Evolutionary conservation across 2,329 filamentous ascomycete species (phyloP), one percentile per base, ranked within the genome.

Genomic region (Chaetomiaceae sp.): DNA sequence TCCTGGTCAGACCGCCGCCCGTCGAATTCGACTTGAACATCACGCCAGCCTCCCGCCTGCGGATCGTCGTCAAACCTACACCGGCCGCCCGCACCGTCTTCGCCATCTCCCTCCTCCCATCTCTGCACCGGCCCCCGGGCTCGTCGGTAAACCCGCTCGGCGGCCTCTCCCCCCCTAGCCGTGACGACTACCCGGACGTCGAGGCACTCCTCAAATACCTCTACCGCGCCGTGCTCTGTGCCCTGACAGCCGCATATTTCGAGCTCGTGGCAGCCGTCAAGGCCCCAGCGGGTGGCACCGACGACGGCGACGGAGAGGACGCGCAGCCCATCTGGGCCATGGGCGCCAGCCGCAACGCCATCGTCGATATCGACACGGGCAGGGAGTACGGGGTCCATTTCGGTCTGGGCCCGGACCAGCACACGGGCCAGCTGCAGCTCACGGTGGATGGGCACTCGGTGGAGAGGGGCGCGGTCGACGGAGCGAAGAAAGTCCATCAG

Each of bases 21-120:
- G 67, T 72, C 58, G 60, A 69, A 2, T 66, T 77, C 46, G 70
- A 74, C 33, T 58, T 81, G 12, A 66, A 63, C 27, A 66, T 82
- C 45, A 72, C 75, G 2, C 69, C 74, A 0, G 65, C 70, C 13
- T 63, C 65, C 3, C 66, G 68, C 8, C 56, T 79, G 21, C 66
- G 68, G 33, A 66, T 80, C 53, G 69, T 70, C 31, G 70, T 71
- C 38, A 70, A 69, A 20, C 75, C 76, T 0, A 69, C 69, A 39
- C 66, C 37, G 1, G 12, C 41, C 14, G 44, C 52, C 3, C 54
- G 57, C 34, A 54, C 57, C 14, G 47, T 48, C 27, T 60, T 55
- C 41, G 35, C 53, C 14, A 48, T 62, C 27, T 52, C 47, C 45
- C 52, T 57, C 40, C 53, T 57, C 5, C 52, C 55, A 5, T 33